Conservation (phyloP, 108 stramenopile genomes). For the Cylindrotheca closterium region DNA sequence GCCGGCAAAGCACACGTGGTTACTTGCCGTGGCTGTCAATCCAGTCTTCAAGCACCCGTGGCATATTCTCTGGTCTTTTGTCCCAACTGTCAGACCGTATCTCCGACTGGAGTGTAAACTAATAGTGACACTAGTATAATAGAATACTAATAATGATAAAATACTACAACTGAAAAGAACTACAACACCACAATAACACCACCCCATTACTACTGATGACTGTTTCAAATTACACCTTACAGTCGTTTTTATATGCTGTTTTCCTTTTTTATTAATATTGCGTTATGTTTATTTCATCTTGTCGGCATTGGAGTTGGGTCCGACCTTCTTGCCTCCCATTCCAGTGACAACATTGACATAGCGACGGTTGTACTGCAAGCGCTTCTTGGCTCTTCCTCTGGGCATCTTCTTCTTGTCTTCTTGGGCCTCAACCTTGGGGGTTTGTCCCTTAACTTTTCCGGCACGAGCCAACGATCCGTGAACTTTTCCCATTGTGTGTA, state of each 20-base stretch:
- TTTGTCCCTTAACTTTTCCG: slow-evolving; percentile 99
- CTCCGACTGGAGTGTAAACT: slow-evolving; percentile 22
- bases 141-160: slow-evolving; percentile 7
- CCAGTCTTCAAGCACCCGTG: slow-evolving; percentile 33
- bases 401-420: slow-evolving; percentile 97
- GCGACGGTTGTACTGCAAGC: slow-evolving; percentile 99
- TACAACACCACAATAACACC: background rate
- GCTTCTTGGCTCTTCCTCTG: slow-evolving; percentile 99
- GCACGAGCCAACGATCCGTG: slow-evolving; percentile 99
- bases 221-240: too few species aligned
- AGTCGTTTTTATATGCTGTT: background rate
- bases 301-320: slow-evolving; percentile 98
- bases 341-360: slow-evolving; percentile 98
- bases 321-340: slow-evolving; percentile 96
- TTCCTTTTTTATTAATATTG: too few species aligned
- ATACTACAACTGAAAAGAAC: background rate
- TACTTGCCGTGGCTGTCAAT: slow-evolving; percentile 28
- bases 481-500: slow-evolving; percentile 95
- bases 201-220: too few species aligned
- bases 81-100: slow-evolving; percentile 35
- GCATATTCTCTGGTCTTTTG: slow-evolving; percentile 41
- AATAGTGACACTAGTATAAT: too few species aligned
- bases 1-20: slow-evolving; percentile 28
- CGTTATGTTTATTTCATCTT: slow-evolving; percentile 89
- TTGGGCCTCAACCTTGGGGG: slow-evolving; percentile 96